phyloP scores from a whole-genome alignment of 148 eudicot genomes.

The Nepenthes gracilis region DNA sequence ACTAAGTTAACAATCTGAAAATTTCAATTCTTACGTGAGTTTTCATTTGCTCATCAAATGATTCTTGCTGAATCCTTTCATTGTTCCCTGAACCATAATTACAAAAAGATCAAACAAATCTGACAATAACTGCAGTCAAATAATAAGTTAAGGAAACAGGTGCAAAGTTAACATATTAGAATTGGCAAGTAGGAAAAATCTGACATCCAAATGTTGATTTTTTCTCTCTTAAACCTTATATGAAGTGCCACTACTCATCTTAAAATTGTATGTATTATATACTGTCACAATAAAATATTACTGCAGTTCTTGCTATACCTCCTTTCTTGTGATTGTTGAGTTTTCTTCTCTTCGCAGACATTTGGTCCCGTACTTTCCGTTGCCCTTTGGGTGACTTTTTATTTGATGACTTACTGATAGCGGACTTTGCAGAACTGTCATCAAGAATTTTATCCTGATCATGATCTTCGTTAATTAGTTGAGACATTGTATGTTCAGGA shows the following conservation, averaged over 20 bases:
- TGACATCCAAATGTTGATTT: background rate
- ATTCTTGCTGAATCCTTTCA: slow-evolving; percentile 14
- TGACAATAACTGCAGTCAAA: background rate
- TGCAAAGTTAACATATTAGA: background rate
- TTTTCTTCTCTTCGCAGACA: slow-evolving; percentile 41
- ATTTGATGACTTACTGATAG: slow-evolving; percentile 2
- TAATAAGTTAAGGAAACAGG: background rate
- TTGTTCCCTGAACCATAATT: slow-evolving; percentile 26
- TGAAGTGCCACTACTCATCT: background rate
- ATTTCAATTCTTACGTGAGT: slow-evolving; percentile 25
- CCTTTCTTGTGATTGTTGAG: slow-evolving; percentile 11
- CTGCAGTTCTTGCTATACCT: slow-evolving; percentile 12
- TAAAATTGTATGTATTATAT: background rate
- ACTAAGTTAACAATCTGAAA: background rate
- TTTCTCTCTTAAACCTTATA: background rate
- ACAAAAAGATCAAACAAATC: slow-evolving; percentile 1
- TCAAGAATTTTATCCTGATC: slow-evolving; percentile 15
- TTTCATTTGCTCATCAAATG: slow-evolving; percentile 17
- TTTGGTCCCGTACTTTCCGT: slow-evolving; percentile 17
- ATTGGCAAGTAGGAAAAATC: background rate
- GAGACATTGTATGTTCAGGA: slow-evolving; percentile 4
- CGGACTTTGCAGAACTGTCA: slow-evolving; percentile 10
- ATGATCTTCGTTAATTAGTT: slow-evolving; percentile 10
- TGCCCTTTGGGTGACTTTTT: background rate
- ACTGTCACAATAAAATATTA: background rate